These are phyloP conservation scores for Rhytidiadelphus loreus DNA, from an alignment of 225 moss, liverwort and hornwort species.

Conservation along the genomic window DNA sequence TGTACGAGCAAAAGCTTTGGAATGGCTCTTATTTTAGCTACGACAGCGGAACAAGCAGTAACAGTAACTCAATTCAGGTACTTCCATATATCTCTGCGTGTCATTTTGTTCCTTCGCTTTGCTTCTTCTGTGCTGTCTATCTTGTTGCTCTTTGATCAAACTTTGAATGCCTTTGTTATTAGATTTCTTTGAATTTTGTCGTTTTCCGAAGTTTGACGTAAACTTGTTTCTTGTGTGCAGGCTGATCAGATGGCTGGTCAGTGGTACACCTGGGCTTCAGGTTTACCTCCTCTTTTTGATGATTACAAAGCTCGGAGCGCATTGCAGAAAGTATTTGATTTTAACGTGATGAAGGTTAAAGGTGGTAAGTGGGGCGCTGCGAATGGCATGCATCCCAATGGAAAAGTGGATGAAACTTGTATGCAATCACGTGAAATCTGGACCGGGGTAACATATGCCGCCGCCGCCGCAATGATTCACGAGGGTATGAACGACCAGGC, in stretches of 20 bases:
- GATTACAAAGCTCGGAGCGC: slow-evolving; percentile 89
- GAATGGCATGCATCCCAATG: slow-evolving; percentile 90
- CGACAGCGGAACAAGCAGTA: slow-evolving; percentile 73
- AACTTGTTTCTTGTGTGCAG: slow-evolving; percentile 13
- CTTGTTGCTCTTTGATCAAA: background rate
- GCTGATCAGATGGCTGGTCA: slow-evolving; percentile 98
- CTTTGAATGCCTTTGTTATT: background rate
- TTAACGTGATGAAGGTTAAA: slow-evolving; percentile 87
- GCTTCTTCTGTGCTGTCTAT: background rate
- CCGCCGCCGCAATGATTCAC: slow-evolving; percentile 88
- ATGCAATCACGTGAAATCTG: slow-evolving; percentile 99
- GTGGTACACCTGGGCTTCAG: slow-evolving; percentile 97
- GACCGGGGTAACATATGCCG: slow-evolving; percentile 91
- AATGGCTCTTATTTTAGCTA: slow-evolving; percentile 94
- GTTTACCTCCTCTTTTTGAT: slow-evolving; percentile 89
- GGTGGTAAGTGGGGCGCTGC: slow-evolving; percentile 87
- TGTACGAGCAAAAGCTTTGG: slow-evolving; percentile 78
- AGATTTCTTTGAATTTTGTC: background rate
- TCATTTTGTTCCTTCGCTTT: background rate
- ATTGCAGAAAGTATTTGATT: slow-evolving; percentile 82
- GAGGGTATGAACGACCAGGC: slow-evolving; percentile 90
- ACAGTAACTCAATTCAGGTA: slow-evolving; percentile 87
- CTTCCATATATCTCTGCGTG: background rate
- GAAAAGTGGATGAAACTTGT: slow-evolving; percentile 86
- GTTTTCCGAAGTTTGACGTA: background rate